These are phyloP conservation scores for Ophiosphaerella korrae DNA, from an alignment of 2,329 filamentous ascomycete species.

Conservation along the genomic window DNA sequence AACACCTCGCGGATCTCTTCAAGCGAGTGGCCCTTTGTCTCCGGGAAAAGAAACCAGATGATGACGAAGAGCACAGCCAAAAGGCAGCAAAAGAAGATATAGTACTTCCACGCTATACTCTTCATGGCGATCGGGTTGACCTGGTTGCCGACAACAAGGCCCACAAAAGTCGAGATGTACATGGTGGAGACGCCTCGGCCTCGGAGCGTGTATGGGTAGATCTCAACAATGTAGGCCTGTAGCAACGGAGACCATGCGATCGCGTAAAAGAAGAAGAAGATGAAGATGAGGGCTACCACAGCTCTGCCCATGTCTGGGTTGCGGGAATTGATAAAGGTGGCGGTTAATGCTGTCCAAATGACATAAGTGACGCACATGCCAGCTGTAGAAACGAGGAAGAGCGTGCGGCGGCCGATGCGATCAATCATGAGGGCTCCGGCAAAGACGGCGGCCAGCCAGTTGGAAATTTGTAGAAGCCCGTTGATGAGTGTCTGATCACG, in stretches of 20 bases:
- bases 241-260: constrained; percentile 42
- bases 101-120: constrained; percentile 57
- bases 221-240: constrained; percentile 38
- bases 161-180: background rate
- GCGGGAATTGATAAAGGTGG: constrained; percentile 18
- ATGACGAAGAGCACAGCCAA: constrained; percentile 1
- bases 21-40: constrained; percentile 15
- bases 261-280: constrained; percentile 12
- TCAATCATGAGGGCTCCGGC: constrained; percentile 46
- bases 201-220: constrained; percentile 38
- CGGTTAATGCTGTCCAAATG: constrained; percentile 48
- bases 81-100: constrained; percentile 53
- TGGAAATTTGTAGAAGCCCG: constrained; percentile 47
- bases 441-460: constrained; percentile 39
- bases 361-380: constrained; percentile 53
- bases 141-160: constrained; percentile 31
- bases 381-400: constrained; percentile 48
- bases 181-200: constrained; percentile 3
- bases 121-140: constrained; percentile 63
- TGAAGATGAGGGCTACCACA: constrained; percentile 10
- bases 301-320: constrained; percentile 1
- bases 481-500: constrained; percentile 46
- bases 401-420: constrained; percentile 48
- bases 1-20: constrained; percentile 18
- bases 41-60: constrained; percentile 12